Evolutionary conservation across 2,329 filamentous ascomycete species (phyloP).

Genomic region (Ceratocystis huliohia): DNA sequence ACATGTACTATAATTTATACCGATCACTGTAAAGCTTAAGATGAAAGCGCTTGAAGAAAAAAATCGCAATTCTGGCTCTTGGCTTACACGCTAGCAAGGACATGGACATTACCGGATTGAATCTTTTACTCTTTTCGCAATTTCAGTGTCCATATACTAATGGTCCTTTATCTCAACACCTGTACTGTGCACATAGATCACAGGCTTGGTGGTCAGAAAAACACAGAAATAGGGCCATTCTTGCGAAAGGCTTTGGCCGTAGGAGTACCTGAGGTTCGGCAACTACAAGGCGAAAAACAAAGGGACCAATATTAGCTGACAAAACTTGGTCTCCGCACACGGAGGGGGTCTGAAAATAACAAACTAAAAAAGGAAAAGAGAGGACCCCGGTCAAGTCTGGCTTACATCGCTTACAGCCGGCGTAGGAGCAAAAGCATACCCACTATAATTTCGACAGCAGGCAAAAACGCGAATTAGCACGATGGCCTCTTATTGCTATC

Average conservation of each 20-base stretch:
- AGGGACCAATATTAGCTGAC: background rate
- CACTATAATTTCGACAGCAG: background rate
- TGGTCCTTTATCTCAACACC: background rate
- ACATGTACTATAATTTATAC: too few species aligned
- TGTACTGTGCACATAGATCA: background rate
- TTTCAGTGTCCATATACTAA: background rate
- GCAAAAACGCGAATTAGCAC: background rate
- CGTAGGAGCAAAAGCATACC: background rate
- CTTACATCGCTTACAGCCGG: background rate
- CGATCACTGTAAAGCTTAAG: too few species aligned
- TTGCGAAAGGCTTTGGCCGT: slow-evolving; percentile 1
- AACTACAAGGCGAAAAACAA: too few species aligned
- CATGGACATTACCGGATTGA: background rate
- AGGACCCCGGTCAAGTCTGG: background rate
- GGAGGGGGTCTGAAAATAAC: background rate
- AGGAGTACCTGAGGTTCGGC: background rate
- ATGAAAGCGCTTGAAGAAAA: background rate
- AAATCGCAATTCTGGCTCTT: background rate
- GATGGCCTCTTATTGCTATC: too few species aligned
- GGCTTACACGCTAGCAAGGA: background rate
- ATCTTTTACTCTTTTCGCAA: background rate
- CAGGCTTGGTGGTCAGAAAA: background rate
- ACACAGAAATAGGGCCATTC: background rate
- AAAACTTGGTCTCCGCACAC: background rate
- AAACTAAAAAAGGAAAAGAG: too few species aligned